A percentile compares a stretch with the other conserved stretches of the same genome.
phyloP scores from a whole-genome alignment of 2,329 filamentous ascomycete species.

The Macrophomina phaseolina region DNA sequence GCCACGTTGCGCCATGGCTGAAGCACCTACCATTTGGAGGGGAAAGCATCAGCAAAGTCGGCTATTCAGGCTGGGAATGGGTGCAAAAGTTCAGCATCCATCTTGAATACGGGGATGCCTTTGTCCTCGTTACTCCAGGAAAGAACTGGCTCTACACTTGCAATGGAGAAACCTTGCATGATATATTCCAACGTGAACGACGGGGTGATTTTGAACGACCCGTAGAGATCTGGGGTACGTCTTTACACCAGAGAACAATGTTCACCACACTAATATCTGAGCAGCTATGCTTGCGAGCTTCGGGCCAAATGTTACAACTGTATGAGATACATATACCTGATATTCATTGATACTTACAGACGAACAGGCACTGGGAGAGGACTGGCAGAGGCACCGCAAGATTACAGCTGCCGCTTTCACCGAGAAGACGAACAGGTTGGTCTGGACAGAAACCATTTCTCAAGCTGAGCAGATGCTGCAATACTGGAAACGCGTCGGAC shows the following conservation, averaged over 20 bases:
- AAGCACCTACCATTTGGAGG: constrained; percentile 31
- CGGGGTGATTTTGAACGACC: constrained; percentile 34
- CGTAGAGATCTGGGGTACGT: constrained; percentile 30
- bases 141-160: constrained; percentile 33
- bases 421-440: constrained; percentile 48
- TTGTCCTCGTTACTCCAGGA: constrained; percentile 35
- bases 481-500: neutral
- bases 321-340: neutral
- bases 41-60: constrained; percentile 33
- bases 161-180: constrained; percentile 31
- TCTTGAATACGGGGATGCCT: constrained; percentile 34
- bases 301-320: constrained; percentile 42
- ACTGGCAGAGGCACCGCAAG: constrained; percentile 53
- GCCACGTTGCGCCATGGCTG: constrained; percentile 29
- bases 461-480: constrained; percentile 9
- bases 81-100: constrained; percentile 31
- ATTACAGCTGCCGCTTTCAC: constrained; percentile 52
- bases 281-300: constrained; percentile 37
- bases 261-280: no score
- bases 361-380: constrained; percentile 18
- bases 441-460: neutral
- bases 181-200: constrained; percentile 31
- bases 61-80: constrained; percentile 35
- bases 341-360: no score
- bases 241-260: no score